Percentiles rank a stretch among this genome's conserved stretches.
Evolutionary conservation across 805 yeast genomes (phyloP).

Genomic region (Maudiozyma bulderi): DNA sequence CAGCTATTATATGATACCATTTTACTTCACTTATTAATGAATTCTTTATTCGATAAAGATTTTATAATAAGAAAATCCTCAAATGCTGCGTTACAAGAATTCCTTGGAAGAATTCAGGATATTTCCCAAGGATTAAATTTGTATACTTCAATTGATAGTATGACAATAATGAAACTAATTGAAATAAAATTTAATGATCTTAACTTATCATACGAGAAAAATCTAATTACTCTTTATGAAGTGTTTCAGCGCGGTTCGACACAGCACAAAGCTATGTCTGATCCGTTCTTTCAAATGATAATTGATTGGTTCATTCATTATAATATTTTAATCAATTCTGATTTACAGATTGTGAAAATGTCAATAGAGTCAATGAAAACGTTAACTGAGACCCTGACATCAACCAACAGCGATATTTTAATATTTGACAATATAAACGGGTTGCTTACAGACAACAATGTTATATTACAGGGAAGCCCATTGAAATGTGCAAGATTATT

Average conservation of each 20-base stretch:
- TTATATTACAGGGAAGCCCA: neutral
- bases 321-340: constrained; percentile 14
- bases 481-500: neutral
- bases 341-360: constrained; percentile 10
- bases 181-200: constrained; percentile 49
- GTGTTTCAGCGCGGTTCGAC: constrained; percentile 5
- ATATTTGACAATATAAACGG: neutral
- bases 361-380: constrained; percentile 10
- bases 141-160: constrained; percentile 19
- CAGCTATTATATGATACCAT: constrained; percentile 20
- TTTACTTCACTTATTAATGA: constrained; percentile 33
- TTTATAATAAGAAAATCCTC: constrained; percentile 70
- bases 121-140: constrained; percentile 23
- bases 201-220: constrained; percentile 31
- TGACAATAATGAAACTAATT: constrained; percentile 36
- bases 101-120: constrained; percentile 48
- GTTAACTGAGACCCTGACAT: neutral
- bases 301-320: constrained; percentile 18
- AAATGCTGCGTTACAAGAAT: constrained; percentile 79
- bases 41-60: constrained; percentile 63
- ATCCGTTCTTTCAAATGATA: constrained; percentile 10
- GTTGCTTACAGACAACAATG: neutral
- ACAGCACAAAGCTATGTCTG: constrained; percentile 10
- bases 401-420: neutral
- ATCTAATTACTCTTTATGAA: constrained; percentile 26